These are phyloP conservation scores for Epithele typhae DNA, from an alignment of 768 basidiomycete species.

Conservation along the genomic window DNA sequence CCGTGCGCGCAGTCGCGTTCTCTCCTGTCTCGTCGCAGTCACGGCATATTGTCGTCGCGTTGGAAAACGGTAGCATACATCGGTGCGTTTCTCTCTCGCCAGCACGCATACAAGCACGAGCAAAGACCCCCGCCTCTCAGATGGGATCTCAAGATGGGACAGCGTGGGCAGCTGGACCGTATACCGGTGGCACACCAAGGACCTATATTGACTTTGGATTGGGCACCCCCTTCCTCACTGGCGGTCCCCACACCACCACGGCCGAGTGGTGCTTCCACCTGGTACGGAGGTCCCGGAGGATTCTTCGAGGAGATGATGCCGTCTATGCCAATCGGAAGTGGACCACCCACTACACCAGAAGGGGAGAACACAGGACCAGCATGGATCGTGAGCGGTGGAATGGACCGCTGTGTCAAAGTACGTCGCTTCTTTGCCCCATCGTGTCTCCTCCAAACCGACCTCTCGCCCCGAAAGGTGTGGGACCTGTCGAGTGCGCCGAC, in stretches of 20 bases:
- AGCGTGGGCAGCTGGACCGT: conserved; percentile 67
- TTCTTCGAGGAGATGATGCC: conserved; percentile 23
- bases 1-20: conserved; percentile 66
- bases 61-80: conserved; percentile 42
- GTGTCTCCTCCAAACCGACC: too few species aligned
- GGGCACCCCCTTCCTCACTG: conserved; percentile 42
- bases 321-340: conserved; percentile 5
- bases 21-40: conserved; percentile 64
- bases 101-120: neutral
- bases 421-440: conserved; percentile 13
- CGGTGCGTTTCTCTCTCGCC: conserved; percentile 30
- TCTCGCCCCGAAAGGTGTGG: conserved; percentile 51
- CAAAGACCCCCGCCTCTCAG: conserved; percentile 27
- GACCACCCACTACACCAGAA: conserved; percentile 5
- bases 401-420: conserved; percentile 79
- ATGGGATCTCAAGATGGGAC: conserved; percentile 80
- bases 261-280: conserved; percentile 10
- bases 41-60: conserved; percentile 50
- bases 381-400: conserved; percentile 77
- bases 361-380: conserved; percentile 34
- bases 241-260: conserved; percentile 12
- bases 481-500: conserved; percentile 48
- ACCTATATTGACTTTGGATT: conserved; percentile 70
- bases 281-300: conserved; percentile 18
- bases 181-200: conserved; percentile 71